Percentiles rank a stretch among this genome's conserved stretches.
Conservation (phyloP, 768 basidiomycete species). For the Auricularia auricula-judae region DNA sequence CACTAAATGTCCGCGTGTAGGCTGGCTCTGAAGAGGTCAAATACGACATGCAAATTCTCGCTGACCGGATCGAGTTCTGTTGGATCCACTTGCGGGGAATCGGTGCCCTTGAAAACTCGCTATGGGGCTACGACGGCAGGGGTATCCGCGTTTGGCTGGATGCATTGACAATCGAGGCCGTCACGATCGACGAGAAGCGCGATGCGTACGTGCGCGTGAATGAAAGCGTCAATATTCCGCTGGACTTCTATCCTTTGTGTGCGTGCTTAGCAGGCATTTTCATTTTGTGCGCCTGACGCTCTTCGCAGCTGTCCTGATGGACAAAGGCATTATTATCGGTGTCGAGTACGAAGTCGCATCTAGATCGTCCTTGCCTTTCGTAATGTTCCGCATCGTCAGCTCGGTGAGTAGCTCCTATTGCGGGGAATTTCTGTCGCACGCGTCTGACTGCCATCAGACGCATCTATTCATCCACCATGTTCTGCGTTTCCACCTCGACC, state of each 20-base stretch:
- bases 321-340: conserved; percentile 97
- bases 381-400: conserved; percentile 84
- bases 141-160: conserved; percentile 92
- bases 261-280: conserved; percentile 13
- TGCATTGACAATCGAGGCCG: conserved; percentile 77
- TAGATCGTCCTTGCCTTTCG: conserved; percentile 69
- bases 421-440: neutral
- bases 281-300: conserved; percentile 3
- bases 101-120: conserved; percentile 85
- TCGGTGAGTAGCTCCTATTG: conserved; percentile 42
- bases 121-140: conserved; percentile 93
- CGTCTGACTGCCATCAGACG: conserved; percentile 39
- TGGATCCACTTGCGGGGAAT: conserved; percentile 97
- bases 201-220: conserved; percentile 50
- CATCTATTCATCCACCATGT: conserved; percentile 92
- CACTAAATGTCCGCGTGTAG: conserved; percentile 27
- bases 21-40: conserved; percentile 80
- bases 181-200: conserved; percentile 20
- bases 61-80: conserved; percentile 95
- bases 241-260: conserved; percentile 97
- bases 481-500: conserved; percentile 69
- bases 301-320: conserved; percentile 83
- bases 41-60: conserved; percentile 95
- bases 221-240: conserved; percentile 84
- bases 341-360: conserved; percentile 80